A percentile compares a stretch with the other conserved stretches of the same genome.
Evolutionary conservation across 2,329 filamentous ascomycete genomes (phyloP).

Genomic region (Botryotinia calthae): DNA sequence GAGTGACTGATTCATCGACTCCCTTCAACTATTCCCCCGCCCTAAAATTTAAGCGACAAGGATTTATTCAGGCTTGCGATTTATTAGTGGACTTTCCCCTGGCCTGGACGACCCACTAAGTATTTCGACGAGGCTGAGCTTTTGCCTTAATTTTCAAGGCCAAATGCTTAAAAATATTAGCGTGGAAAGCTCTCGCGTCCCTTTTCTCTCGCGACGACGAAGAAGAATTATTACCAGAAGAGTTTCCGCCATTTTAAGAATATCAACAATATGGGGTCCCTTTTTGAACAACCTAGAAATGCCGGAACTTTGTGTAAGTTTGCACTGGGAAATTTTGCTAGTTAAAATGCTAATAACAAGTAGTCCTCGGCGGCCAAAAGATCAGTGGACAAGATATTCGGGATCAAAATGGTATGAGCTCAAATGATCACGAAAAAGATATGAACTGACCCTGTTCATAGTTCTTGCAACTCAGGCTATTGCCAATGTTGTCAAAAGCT

Average conservation of each 20-base stretch:
- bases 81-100: not conserved
- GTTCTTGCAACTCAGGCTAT: constrained; percentile 95
- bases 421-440: constrained; percentile 20
- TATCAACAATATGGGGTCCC: constrained; percentile 74
- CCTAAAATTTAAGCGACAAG: constrained; percentile 19
- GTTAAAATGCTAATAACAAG: constrained; percentile 33
- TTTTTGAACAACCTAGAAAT: constrained; percentile 94
- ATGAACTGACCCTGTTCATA: constrained; percentile 40
- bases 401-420: constrained; percentile 80
- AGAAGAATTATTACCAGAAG: constrained; percentile 11
- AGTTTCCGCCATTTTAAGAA: constrained; percentile 3
- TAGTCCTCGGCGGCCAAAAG: constrained; percentile 92
- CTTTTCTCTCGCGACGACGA: constrained; percentile 21
- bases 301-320: constrained; percentile 79
- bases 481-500: constrained; percentile 98
- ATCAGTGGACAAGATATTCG: constrained; percentile 95
- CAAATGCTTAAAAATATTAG: constrained; percentile 21
- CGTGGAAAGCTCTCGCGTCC: constrained; percentile 23
- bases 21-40: constrained; percentile 12
- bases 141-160: constrained; percentile 20
- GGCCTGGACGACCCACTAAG: not conserved
- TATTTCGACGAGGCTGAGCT: constrained; percentile 6
- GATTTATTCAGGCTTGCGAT: constrained; percentile 11
- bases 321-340: not conserved
- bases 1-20: not conserved